Evolutionary conservation across 1,284 basidiomycete species (phyloP).

Genomic region (Amylostereum areolatum): DNA sequence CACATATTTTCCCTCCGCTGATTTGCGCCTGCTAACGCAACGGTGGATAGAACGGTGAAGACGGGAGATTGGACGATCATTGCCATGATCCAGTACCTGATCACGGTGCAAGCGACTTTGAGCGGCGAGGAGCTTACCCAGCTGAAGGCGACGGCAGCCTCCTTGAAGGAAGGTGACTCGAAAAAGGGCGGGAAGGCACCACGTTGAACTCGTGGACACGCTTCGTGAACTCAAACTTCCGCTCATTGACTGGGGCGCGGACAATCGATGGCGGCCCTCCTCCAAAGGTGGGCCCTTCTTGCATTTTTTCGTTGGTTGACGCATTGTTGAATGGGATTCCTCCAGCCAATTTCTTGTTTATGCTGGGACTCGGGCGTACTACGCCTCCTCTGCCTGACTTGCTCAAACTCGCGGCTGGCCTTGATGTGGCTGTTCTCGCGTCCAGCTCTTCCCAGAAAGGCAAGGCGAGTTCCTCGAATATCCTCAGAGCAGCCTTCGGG

Average conservation of each 20-base stretch:
- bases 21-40: no score
- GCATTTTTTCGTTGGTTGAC: no score
- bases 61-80: slow-evolving; percentile 78
- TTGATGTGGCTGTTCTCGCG: slow-evolving; percentile 39
- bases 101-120: slow-evolving; percentile 76
- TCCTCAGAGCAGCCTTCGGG: slow-evolving; percentile 42
- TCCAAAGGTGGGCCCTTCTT: slow-evolving; percentile 87
- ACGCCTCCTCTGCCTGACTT: slow-evolving; percentile 68
- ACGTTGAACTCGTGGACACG: slow-evolving; percentile 70
- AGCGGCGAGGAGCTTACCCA: slow-evolving; percentile 65
- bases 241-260: slow-evolving; percentile 82
- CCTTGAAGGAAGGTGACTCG: slow-evolving; percentile 68
- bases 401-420: slow-evolving; percentile 59
- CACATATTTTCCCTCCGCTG: no score
- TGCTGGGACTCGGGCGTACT: slow-evolving; percentile 72
- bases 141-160: slow-evolving; percentile 77
- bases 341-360: slow-evolving; percentile 78
- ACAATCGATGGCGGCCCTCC: slow-evolving; percentile 68
- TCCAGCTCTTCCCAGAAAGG: slow-evolving; percentile 79
- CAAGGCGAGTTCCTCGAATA: slow-evolving; percentile 64
- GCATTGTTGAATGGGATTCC: no score
- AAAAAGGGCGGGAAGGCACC: slow-evolving; percentile 25
- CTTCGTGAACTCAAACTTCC: slow-evolving; percentile 77
- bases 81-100: slow-evolving; percentile 83
- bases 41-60: slow-evolving; percentile 74